A percentile compares a stretch with the other conserved stretches of the same genome.
These are phyloP conservation scores for Celoporthe dispersa DNA, from an alignment of 2,329 filamentous ascomycete species.

Conservation along the genomic window DNA sequence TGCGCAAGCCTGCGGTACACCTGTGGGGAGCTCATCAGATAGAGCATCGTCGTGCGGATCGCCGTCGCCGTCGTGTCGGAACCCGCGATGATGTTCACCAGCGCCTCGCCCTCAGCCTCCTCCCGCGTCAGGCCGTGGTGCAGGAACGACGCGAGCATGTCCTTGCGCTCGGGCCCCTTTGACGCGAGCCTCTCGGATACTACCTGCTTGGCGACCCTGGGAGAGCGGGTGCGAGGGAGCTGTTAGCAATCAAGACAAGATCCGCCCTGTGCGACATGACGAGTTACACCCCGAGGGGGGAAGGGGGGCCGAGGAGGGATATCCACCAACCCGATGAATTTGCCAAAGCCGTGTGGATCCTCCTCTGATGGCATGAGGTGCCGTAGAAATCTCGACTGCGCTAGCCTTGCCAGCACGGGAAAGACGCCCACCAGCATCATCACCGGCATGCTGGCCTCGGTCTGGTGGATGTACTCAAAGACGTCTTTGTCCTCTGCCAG, in stretches of 20 bases:
- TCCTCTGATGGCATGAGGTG: conserved; percentile 31
- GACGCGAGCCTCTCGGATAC: conserved; percentile 38
- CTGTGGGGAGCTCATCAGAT: conserved; percentile 49
- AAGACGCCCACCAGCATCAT: conserved; percentile 37
- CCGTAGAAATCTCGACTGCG: conserved; percentile 19
- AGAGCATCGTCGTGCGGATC: conserved; percentile 51
- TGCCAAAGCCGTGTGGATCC: conserved; percentile 29
- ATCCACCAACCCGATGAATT: conserved; percentile 27
- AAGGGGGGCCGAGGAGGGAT: not conserved
- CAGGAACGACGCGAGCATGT: conserved; percentile 49
- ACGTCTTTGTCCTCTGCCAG: conserved; percentile 49
- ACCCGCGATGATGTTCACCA: conserved; percentile 51
- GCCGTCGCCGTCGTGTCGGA: conserved; percentile 57
- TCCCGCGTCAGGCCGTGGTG: conserved; percentile 43
- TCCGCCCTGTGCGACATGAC: conserved; percentile 14
- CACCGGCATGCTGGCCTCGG: conserved; percentile 41
- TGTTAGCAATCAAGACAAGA: conserved; percentile 18
- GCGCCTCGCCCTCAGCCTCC: conserved; percentile 50
- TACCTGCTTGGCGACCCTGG: conserved; percentile 32
- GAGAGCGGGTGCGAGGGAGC: not conserved
- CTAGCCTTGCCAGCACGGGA: conserved; percentile 28
- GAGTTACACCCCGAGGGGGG: not conserved
- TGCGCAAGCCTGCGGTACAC: conserved; percentile 46
- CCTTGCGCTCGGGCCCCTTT: conserved; percentile 36
- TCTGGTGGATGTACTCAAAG: conserved; percentile 31